Conservation (phyloP, 257 asterid genomes). For the Solanum medicagineum region DNA sequence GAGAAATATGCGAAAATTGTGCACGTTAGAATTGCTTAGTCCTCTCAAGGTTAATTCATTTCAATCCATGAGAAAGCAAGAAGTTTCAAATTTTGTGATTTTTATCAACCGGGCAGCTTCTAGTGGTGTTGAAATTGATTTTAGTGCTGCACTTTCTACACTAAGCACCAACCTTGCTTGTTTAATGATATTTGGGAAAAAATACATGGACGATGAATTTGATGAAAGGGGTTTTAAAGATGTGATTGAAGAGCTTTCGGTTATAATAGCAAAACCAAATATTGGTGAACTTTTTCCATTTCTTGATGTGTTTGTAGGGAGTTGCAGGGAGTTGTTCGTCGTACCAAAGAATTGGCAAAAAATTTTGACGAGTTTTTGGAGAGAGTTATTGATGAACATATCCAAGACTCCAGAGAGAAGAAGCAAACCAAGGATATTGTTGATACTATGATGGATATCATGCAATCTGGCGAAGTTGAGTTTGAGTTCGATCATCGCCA, state of each 20-base stretch:
- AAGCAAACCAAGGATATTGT: not conserved
- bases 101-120: not conserved
- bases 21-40: conserved; percentile 1
- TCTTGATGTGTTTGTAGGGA: conserved; percentile 7
- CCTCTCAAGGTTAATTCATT: not conserved
- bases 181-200: conserved; percentile 10
- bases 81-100: not conserved
- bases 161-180: conserved; percentile 3
- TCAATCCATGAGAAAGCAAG: conserved; percentile 6
- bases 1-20: conserved; percentile 5
- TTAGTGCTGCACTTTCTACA: not conserved
- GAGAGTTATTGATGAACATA: not conserved
- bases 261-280: not conserved
- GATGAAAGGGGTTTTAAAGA: not conserved
- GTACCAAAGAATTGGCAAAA: not conserved
- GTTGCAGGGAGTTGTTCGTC: conserved; percentile 1
- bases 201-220: not conserved
- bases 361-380: not conserved
- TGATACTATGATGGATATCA: not conserved
- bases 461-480: conserved; percentile 4
- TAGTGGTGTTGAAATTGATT: not conserved
- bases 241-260: not conserved
- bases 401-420: not conserved
- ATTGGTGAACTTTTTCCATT: conserved; percentile 5
- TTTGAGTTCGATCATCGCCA: conserved; percentile 4